A percentile compares a stretch with the other conserved stretches of the same genome.
Evolutionary conservation across 306 rosid species (phyloP).

Genomic region (cucumber (Cucumis sativus)): DNA sequence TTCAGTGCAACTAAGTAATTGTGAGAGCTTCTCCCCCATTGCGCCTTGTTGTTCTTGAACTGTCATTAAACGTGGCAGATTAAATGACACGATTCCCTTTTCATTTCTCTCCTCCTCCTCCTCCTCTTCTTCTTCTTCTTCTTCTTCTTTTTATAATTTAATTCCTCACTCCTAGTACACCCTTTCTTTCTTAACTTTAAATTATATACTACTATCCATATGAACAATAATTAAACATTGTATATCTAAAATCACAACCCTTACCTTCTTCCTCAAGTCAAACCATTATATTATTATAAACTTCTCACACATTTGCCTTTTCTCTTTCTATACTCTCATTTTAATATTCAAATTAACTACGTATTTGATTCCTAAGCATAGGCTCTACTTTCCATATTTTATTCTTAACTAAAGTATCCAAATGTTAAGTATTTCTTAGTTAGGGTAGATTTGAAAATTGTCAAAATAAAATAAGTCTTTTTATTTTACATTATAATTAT

Average conservation of each 20-base stretch:
- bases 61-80: constrained; percentile 17
- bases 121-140: too few species aligned
- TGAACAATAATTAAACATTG: not conserved
- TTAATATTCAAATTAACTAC: too few species aligned
- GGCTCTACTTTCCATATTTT: too few species aligned
- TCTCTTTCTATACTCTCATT: not conserved
- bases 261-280: constrained; percentile 23
- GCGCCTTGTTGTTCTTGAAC: constrained; percentile 15
- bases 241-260: not conserved
- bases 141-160: not conserved
- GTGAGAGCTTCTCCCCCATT: not conserved
- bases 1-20: constrained; percentile 2
- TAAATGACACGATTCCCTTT: not conserved
- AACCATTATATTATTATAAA: constrained; percentile 9
- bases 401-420: too few species aligned
- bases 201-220: not conserved
- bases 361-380: too few species aligned
- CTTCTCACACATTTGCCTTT: not conserved
- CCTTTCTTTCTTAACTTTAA: too few species aligned
- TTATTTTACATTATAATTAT: too few species aligned
- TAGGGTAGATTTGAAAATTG: too few species aligned
- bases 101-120: too few species aligned
- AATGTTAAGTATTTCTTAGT: too few species aligned
- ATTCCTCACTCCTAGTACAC: not conserved
- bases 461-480: too few species aligned